Base-by-base conservation (phyloP, 148 eudicot genomes). In the Nyssa sinensis region DNA sequence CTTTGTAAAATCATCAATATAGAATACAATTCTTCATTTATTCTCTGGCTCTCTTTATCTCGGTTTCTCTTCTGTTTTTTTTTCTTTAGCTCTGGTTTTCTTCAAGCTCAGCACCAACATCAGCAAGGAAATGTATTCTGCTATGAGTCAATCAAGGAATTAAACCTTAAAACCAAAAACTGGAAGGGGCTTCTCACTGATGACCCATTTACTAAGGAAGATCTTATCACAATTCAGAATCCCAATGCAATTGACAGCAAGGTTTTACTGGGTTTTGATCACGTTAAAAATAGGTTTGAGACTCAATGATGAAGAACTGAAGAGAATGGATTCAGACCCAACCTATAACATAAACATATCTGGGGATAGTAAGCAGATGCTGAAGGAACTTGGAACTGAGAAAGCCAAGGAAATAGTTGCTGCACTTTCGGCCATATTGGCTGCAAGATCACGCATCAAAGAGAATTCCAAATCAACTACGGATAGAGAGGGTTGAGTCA, bases 151-250 rank as follows among this genome's bases (percentile, higher is more conserved):
- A 86, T 95, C 73, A 95, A 92, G 79, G 98, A 95, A 81, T 81
- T 95, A 74, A 95, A 95, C 83, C 84, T 95, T 9, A 95, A 92
- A 81, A 92, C 98, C 4, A 95, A 92, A 78, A 92, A 88, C 64
- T 95, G 98, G 98, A 95, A 92, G 85, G 98, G 92, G 78, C 93
- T 95, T 72, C 92, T 95, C 66, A 95, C 98, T 63, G 98, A 95
- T 64, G 96, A 95, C 75, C 94, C 97, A 62, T 95, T 95, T 76
- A 75, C 89, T 31, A 92, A 67, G 74, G 94, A 82, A 72, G 97
- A 95, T 78, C 81, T 95, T 44, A 90, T 95, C 32, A 92, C 91
- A 58, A 95, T 95, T 84, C 98, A 95, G 98, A 95, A 95, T 84
- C 98, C 98, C 21, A 89, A 89, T 84, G 92, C 86, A 79, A 78